Evolutionary conservation across 1,139 yeast species (phyloP).

Genomic region (Suhomyces panamericanus): DNA sequence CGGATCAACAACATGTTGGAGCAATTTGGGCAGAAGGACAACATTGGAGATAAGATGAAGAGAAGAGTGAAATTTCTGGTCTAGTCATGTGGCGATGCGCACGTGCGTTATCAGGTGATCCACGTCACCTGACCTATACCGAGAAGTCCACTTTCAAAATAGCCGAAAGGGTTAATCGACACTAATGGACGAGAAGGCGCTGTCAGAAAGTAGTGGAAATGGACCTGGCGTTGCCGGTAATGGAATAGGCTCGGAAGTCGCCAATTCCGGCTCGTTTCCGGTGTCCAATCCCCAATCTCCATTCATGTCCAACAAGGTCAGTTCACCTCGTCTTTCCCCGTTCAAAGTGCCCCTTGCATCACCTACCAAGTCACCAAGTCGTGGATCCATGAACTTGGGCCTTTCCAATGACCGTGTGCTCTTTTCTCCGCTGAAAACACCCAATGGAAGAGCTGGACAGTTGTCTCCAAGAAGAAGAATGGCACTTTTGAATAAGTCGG

Average conservation of each 20-base stretch:
- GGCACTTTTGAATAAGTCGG: slow-evolving; percentile 49
- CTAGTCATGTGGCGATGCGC: neutral
- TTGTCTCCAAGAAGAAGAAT: slow-evolving; percentile 46
- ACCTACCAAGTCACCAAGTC: slow-evolving; percentile 22
- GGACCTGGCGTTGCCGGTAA: neutral
- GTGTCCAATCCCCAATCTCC: neutral
- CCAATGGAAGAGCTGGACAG: slow-evolving; percentile 49
- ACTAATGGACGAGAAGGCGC: neutral
- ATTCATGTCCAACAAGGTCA: neutral
- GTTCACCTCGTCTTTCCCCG: neutral
- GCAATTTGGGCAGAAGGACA: slow-evolving; percentile 92
- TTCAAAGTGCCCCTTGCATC: slow-evolving; percentile 4
- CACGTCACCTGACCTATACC: neutral
- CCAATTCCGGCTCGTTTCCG: neutral
- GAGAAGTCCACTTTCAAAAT: neutral
- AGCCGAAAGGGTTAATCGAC: neutral
- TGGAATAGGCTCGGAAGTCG: no score
- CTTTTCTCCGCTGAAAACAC: slow-evolving; percentile 35
- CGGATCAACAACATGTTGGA: slow-evolving; percentile 75
- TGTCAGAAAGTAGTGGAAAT: neutral
- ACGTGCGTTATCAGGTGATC: neutral
- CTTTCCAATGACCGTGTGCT: slow-evolving; percentile 7
- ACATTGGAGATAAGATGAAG: slow-evolving; percentile 44
- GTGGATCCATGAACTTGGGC: slow-evolving; percentile 24
- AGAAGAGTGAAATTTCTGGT: neutral